A percentile compares a stretch with the other conserved stretches of the same genome.
These are phyloP conservation scores for Allium fistulosum DNA, from an alignment of 106 monocot genomes.

Conservation along the genomic window DNA sequence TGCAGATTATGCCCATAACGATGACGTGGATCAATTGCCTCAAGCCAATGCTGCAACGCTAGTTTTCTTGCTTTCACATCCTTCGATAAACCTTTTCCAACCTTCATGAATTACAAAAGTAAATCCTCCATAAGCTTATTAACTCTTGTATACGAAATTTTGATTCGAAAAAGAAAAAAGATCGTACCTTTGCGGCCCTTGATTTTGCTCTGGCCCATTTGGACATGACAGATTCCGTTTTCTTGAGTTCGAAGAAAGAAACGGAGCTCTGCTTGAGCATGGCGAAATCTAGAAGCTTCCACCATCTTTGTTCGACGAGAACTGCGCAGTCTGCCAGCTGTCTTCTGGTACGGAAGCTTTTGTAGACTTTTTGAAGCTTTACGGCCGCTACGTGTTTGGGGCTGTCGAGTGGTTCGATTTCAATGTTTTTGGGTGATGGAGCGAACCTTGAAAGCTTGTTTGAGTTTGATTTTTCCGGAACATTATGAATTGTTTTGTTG, in stretches of 20 bases:
- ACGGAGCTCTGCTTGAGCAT: constrained; percentile 83
- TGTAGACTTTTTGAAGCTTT: constrained; percentile 93
- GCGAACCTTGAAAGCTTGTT: constrained; percentile 17
- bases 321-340: constrained; percentile 97
- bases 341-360: constrained; percentile 85
- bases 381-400: constrained; percentile 71
- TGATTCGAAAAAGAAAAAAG: background rate
- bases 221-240: constrained; percentile 71
- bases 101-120: constrained; percentile 22
- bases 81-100: constrained; percentile 91
- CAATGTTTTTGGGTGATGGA: background rate
- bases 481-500: constrained; percentile 8
- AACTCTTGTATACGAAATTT: no score
- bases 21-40: constrained; percentile 97
- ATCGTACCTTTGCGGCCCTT: constrained; percentile 74
- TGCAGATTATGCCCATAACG: constrained; percentile 98
- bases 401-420: constrained; percentile 1
- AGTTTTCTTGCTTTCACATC: constrained; percentile 85
- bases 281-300: constrained; percentile 93
- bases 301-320: constrained; percentile 92
- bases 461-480: background rate
- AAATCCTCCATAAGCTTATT: no score
- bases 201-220: constrained; percentile 82
- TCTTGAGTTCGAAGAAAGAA: constrained; percentile 79
- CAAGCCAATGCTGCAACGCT: constrained; percentile 98